Conservation (phyloP, 225 moss, liverwort and hornwort genomes). For the Straminergon stramineum region DNA sequence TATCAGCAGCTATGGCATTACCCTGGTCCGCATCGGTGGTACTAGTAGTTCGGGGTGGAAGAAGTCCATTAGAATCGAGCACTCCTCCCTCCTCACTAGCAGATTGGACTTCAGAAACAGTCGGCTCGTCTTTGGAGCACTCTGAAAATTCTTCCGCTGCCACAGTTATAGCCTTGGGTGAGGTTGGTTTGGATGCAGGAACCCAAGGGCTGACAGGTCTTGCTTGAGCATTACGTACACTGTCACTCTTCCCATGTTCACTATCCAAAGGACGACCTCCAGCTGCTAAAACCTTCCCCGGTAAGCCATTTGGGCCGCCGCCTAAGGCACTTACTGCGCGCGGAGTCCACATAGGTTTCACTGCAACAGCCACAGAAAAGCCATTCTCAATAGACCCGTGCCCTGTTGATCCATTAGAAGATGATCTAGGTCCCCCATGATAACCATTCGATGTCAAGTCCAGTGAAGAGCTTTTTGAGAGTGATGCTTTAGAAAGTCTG, state of each 20-base stretch:
- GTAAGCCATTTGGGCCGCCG: conserved; percentile 17
- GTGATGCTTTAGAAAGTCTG: conserved; percentile 11
- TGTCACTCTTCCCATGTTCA: conserved; percentile 37
- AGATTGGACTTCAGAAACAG: background rate
- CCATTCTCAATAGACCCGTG: conserved; percentile 28
- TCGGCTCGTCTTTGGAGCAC: conserved; percentile 1
- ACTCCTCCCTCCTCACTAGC: conserved; percentile 6
- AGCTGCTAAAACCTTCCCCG: conserved; percentile 5
- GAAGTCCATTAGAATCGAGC: conserved; percentile 3
- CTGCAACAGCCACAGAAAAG: conserved; percentile 11
- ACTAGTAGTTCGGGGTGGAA: background rate
- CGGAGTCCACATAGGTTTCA: conserved; percentile 45
- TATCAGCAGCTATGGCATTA: background rate
- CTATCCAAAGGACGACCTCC: conserved; percentile 22
- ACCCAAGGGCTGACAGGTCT: conserved; percentile 10
- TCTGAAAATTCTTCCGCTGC: background rate
- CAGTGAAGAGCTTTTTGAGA: conserved; percentile 25
- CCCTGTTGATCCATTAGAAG: conserved; percentile 19
- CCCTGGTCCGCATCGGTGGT: conserved; percentile 15
- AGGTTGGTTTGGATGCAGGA: conserved; percentile 16
- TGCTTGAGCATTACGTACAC: conserved; percentile 11
- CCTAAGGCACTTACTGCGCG: conserved; percentile 6
- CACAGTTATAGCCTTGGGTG: conserved; percentile 6
- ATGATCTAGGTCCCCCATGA: conserved; percentile 18
- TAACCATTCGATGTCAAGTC: conserved; percentile 26